Conservation (phyloP, 345 rosid genomes). For the Salix brachista region DNA sequence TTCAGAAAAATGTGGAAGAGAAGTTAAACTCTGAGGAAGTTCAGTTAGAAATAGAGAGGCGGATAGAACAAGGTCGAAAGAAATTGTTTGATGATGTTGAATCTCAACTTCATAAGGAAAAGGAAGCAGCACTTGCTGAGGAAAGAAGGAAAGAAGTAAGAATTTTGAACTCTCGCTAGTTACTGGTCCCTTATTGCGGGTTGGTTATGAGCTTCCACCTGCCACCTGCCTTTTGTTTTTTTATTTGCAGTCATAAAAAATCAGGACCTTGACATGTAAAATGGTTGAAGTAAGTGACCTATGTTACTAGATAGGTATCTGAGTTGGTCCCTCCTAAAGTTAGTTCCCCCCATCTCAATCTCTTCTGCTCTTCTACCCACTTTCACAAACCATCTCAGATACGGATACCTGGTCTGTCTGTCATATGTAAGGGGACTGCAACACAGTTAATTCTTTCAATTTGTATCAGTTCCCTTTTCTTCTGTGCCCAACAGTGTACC, state of each 20-base stretch:
- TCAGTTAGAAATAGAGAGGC: slow-evolving; percentile 50
- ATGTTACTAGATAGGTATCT: neutral
- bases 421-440: neutral
- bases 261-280: neutral
- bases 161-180: neutral
- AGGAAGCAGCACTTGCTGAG: slow-evolving; percentile 64
- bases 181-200: neutral
- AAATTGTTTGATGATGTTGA: slow-evolving; percentile 61
- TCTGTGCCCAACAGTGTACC: neutral
- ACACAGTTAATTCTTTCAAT: neutral
- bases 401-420: neutral
- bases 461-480: neutral
- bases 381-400: neutral
- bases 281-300: neutral
- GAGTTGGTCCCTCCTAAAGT: neutral
- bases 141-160: slow-evolving; percentile 71
- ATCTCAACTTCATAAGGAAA: slow-evolving; percentile 56
- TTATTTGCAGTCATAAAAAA: neutral
- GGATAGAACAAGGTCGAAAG: slow-evolving; percentile 57
- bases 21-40: slow-evolving; percentile 52
- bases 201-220: neutral
- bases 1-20: slow-evolving; percentile 73
- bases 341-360: neutral
- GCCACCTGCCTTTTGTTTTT: neutral
- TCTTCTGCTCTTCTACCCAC: neutral